Evolutionary conservation across 352 stramenopile species (phyloP).

Genomic region (Phytophthora tentaculata): DNA sequence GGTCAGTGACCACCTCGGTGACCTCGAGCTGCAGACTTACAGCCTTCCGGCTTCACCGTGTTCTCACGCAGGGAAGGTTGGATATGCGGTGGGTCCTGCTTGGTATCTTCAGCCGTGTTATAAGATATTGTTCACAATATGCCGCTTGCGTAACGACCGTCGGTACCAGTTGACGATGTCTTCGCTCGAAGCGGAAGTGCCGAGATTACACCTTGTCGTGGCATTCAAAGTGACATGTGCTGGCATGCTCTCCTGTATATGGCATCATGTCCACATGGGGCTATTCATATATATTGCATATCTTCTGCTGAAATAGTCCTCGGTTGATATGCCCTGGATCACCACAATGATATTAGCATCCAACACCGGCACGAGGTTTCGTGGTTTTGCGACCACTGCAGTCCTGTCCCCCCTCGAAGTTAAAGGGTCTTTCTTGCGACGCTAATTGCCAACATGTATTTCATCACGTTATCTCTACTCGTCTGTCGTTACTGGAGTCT

Average conservation of each 20-base stretch:
- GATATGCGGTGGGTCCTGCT: background rate
- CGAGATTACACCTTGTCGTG: too few species aligned
- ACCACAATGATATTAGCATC: conserved; percentile 15
- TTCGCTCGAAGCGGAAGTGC: conserved; percentile 1
- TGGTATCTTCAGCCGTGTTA: conserved; percentile 5
- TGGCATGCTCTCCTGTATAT: background rate
- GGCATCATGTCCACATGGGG: background rate
- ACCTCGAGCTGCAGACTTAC: too few species aligned
- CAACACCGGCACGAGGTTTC: conserved; percentile 19
- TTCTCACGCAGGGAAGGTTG: conserved; percentile 2
- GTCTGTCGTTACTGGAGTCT: background rate
- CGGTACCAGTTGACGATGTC: too few species aligned
- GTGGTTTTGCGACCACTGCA: conserved; percentile 19
- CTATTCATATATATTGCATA: conserved; percentile 7
- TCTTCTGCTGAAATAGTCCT: conserved; percentile 10
- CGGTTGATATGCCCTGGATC: conserved; percentile 6
- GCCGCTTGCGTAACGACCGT: background rate
- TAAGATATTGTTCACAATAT: background rate
- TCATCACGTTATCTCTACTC: conserved; percentile 10
- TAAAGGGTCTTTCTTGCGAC: too few species aligned
- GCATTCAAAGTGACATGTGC: too few species aligned
- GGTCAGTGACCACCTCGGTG: too few species aligned
- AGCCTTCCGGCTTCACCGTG: too few species aligned
- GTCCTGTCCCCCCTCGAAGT: too few species aligned
- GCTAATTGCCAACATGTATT: background rate